phyloP scores from a whole-genome alignment of 257 asterid species.

The Primulina huaijiensis region DNA sequence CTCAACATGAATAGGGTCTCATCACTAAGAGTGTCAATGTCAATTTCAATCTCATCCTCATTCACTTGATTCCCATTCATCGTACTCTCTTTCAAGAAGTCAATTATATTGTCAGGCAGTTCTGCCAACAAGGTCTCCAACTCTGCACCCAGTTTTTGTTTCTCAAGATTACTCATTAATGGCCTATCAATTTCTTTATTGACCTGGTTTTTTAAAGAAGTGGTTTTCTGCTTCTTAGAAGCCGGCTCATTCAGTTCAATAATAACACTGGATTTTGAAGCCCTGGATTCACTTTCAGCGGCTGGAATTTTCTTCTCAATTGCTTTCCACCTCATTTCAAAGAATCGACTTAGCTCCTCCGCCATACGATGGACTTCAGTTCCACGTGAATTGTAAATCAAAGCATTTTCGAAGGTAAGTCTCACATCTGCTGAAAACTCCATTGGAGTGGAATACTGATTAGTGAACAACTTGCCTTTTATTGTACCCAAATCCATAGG shows the following conservation, averaged over 20 bases:
- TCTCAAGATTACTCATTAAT: constrained; percentile 59
- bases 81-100: constrained; percentile 60
- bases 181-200: constrained; percentile 45
- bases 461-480: constrained; percentile 46
- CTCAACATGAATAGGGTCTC: constrained; percentile 61
- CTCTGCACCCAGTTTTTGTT: constrained; percentile 56
- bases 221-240: constrained; percentile 53
- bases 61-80: constrained; percentile 43
- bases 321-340: constrained; percentile 74
- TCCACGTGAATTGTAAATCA: constrained; percentile 69
- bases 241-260: constrained; percentile 49
- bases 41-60: constrained; percentile 91
- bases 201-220: constrained; percentile 40
- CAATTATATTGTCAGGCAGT: constrained; percentile 68
- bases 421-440: constrained; percentile 79
- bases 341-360: constrained; percentile 44
- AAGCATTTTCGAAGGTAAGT: constrained; percentile 71
- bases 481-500: constrained; percentile 96
- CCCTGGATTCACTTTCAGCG: constrained; percentile 34
- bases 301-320: constrained; percentile 59
- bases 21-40: constrained; percentile 63
- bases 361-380: constrained; percentile 67
- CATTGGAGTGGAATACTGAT: constrained; percentile 52
- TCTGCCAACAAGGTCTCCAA: constrained; percentile 60
- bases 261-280: constrained; percentile 42